Evolutionary conservation across 2,329 filamentous ascomycete species (phyloP), one percentile per base, ranked within the genome.

Genomic region (Aspergillus floridensis): DNA sequence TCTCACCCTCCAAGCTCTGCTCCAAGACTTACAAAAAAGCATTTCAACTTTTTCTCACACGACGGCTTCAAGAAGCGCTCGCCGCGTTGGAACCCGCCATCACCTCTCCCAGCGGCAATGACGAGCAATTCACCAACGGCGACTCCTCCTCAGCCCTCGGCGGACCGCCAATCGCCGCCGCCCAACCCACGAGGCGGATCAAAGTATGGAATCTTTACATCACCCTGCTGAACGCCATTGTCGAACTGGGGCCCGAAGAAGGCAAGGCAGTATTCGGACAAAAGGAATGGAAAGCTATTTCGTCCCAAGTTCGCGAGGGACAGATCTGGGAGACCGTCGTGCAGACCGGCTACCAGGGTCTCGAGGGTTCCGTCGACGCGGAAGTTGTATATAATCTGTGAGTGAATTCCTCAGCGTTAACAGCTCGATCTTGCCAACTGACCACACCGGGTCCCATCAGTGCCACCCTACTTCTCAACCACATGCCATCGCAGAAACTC

Each of bases 181-280:
- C 92, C 56, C 93, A 90, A 47, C 86, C 89, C 65, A 90, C 88
- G 32, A 95, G 91, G 59, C 84, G 93, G 65, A 89, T 96, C 75
- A 99, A 98, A 77, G 89, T 98, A 64, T 99, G 95, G 95, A 96
- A 92, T 75, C 83, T 99, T 69, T 99, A 98, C 74, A 84, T 98
- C 65, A 96, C 93, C 19, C 89, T 97, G 53, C 82, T 98, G 63
- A 96, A 97, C 78, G 90, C 92, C 44, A 89, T 97, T 64, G 82
- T 96, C 38, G 93, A 98, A 70, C 82, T 98, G 71, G 92, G 92
- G 58, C 83, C 90, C 1, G 91, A 96, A 66, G 93, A 97, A 75
- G 95, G 93, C 53, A 96, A 95, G 79, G 86, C 88, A 54, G 85
- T 88, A 12, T 96, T 98, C 78, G 95, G 95, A 3, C 87, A 86